A percentile compares a stretch with the other conserved stretches of the same genome.
Evolutionary conservation across 345 rosid genomes (phyloP).

Genomic region (Sisymbrium irio): DNA sequence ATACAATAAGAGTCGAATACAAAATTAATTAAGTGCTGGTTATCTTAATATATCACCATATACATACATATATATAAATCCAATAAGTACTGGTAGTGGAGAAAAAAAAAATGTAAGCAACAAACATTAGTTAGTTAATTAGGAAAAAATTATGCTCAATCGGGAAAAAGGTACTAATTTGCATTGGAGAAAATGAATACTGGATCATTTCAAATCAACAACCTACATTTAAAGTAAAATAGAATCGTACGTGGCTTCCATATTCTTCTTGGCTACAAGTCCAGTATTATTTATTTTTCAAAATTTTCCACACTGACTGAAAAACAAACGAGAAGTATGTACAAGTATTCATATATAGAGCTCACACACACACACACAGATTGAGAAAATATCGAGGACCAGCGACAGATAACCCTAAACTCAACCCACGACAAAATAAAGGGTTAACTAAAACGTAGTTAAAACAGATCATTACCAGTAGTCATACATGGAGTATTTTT

Average conservation of each 20-base stretch:
- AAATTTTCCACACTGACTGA: not conserved
- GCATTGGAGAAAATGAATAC: conserved; percentile 5
- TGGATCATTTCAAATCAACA: conserved; percentile 3
- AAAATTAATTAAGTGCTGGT: conserved; percentile 11
- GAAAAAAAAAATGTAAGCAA: not conserved
- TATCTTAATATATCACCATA: conserved; percentile 9
- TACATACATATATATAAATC: not conserved
- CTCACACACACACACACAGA: not conserved
- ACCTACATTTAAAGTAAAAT: conserved; percentile 4
- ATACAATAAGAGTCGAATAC: not conserved
- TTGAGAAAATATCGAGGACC: not conserved
- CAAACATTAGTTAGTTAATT: conserved; percentile 18
- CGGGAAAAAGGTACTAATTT: not conserved
- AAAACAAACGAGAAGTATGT: not conserved
- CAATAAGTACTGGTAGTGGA: conserved; percentile 14
- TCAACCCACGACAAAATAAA: conserved; percentile 31
- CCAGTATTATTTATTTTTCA: conserved; percentile 11
- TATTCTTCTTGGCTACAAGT: conserved; percentile 16
- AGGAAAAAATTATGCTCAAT: not conserved
- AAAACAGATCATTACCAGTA: conserved; percentile 24
- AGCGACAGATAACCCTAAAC: conserved; percentile 25
- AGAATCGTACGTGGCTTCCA: conserved; percentile 1
- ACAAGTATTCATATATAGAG: conserved; percentile 27
- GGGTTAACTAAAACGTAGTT: conserved; percentile 24
- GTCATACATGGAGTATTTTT: not conserved